Evolutionary conservation across 768 basidiomycete species (phyloP).

Genomic region (Boletus fagicola): DNA sequence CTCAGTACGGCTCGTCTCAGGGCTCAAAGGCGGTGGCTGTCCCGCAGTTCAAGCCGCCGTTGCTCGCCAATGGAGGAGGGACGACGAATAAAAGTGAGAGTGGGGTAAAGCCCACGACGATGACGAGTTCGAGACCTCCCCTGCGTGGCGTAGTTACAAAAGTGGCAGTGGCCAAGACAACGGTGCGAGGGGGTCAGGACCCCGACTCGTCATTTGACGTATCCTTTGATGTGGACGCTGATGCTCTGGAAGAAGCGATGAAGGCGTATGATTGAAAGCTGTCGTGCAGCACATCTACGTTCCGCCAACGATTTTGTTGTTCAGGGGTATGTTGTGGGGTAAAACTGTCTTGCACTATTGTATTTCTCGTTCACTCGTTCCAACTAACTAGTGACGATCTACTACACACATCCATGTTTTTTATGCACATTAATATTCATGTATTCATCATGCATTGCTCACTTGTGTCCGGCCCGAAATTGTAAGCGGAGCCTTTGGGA

Average conservation of each 20-base stretch:
- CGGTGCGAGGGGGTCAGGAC: slow-evolving; percentile 9
- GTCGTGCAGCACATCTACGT: not conserved
- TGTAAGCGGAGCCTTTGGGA: no score
- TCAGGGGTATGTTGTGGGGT: not conserved
- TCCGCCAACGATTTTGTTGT: not conserved
- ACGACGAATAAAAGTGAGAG: slow-evolving; percentile 1
- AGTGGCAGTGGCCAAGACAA: not conserved
- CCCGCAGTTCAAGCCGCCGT: slow-evolving; percentile 31
- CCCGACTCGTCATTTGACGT: slow-evolving; percentile 34
- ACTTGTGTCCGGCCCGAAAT: not conserved
- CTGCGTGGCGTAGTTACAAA: not conserved
- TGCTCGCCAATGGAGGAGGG: slow-evolving; percentile 12
- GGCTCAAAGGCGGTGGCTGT: slow-evolving; percentile 13
- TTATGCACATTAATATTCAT: not conserved
- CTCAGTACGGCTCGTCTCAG: slow-evolving; percentile 25
- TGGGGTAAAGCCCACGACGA: not conserved
- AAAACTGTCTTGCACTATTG: not conserved
- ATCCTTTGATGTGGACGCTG: slow-evolving; percentile 31
- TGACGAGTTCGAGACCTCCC: not conserved
- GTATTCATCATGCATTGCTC: not conserved
- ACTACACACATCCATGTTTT: slow-evolving; percentile 1
- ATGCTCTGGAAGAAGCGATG: slow-evolving; percentile 33
- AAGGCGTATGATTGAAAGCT: slow-evolving; percentile 27
- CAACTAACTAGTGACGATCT: not conserved
- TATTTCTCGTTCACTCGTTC: not conserved